Evolutionary conservation across 257 asterid genomes (phyloP), one percentile per base, ranked within the genome.

Genomic region (Capsicum pubescens): DNA sequence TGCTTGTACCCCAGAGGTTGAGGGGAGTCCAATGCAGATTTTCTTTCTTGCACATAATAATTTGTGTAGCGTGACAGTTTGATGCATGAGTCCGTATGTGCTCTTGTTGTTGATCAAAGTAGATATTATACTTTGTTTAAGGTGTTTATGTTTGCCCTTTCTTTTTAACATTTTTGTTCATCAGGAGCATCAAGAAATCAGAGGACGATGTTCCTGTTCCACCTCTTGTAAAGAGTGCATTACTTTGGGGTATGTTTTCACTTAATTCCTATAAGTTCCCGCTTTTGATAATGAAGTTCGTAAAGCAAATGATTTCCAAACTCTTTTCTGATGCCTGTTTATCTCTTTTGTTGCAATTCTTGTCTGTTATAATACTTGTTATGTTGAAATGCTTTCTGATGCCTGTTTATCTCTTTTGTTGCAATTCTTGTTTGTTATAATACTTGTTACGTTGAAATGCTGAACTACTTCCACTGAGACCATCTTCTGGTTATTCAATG

Each of bases 161-260:
- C 56, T 67, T 67, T 16, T 66, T 50, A 77, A 21, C 48, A 7
- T 55, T 50, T 39, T 83, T 19, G 80, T 72, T 7, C 15, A 58
- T 77, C 96, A 96, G 98, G 97, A 94, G 90, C 91, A 86, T 93
- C 46, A 89, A 88, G 82, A 95, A 89, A 88, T 95, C 98, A 13
- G 98, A 95, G 79, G 92, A 97, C 13, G 99, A 96, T 80, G 86
- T 97, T 88, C 99, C 98, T 77, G 93, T 97, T 84, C 99, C 99
- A 48, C 99, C 98, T 81, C 97, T 93, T 81, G 5, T 97, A 83
- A 95, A 93, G 94, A 93, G 98, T 83, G 98, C 99, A 44, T 92
- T 92, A 70, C 97, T 97, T 80, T 97, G 98, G 99, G 98, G 98
- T 93, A 93, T 70, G 84, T 66, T 84, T 86, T 87, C 50, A 48